Evolutionary conservation across 1,139 yeast genomes (phyloP), one percentile per base, ranked within the genome.

Genomic region (Pneumocystis wakefieldiae): DNA sequence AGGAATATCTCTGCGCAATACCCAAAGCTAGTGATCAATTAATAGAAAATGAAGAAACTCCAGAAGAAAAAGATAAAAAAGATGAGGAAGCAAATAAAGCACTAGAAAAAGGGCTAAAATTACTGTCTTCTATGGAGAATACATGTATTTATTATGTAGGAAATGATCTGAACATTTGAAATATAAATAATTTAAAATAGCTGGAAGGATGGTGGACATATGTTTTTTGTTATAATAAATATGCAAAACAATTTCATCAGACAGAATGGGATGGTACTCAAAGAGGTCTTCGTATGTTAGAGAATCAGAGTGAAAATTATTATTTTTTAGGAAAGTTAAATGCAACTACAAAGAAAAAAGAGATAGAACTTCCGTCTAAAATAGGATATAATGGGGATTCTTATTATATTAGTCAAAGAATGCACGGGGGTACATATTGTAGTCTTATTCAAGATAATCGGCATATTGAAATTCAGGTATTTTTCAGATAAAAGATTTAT

Each of bases 361-460:
- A 29, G 1, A 10, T 41, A 41, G 71, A 64, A 61, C 67, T 48
- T 59, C 69, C 67, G 66, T 70, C 67, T 57, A 61, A 74, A 8
- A 66, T 66, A 35, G 68, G 70, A 3, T 70, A 71, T 61, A 72
- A 74, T 41, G 77, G 76, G 55, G 76, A 76, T 2, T 72, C 76
- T 0, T 76, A 77, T 65, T 78, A 78, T 66, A 71, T 85, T 32
- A 77, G 80, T 62, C 89, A 86, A 66, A 73, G 76, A 1, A 73
- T 86, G 15, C 76, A 74, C 0, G 75, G 78, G 65, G 97, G 97
- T 1, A 81, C 83, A 3, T 69, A 78, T 0, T 91, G 97, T 74
- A 95, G 87, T 70, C 70, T 86, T 61, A 87, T 94, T 0, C 80
- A 80, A 0, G 74, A 76, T 57, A 85, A 84, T 3, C 78, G 97